Conservation (phyloP, 225 moss, liverwort and hornwort genomes). For the Climacium dendroides region DNA sequence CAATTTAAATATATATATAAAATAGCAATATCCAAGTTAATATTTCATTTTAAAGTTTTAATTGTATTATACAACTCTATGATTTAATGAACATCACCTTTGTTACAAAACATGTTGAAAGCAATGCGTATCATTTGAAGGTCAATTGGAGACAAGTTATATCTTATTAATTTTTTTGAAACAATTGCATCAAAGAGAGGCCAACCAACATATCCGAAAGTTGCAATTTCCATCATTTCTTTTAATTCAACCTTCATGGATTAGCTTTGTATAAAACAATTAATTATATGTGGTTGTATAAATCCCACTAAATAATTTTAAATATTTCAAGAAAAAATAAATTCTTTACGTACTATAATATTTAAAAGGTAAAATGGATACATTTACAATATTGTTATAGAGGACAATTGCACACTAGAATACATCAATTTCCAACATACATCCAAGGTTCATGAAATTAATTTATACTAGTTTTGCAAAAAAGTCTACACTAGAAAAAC, state of each 20-base stretch:
- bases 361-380: not conserved
- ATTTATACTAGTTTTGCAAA: not conserved
- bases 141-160: not conserved
- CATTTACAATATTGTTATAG: not conserved
- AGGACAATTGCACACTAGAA: not conserved
- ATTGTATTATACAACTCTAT: not conserved
- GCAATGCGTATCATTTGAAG: not conserved
- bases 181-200: conserved; percentile 2
- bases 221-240: not conserved
- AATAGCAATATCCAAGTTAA: too few relatives aligned
- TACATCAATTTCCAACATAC: not conserved
- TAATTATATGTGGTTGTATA: too few relatives aligned
- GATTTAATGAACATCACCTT: not conserved
- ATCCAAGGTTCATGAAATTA: accelerated
- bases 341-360: not conserved
- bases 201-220: not conserved
- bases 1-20: too few relatives aligned
- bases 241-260: not conserved
- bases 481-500: not conserved
- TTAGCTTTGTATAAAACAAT: not conserved
- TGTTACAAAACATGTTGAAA: not conserved
- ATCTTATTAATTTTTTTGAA: not conserved
- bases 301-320: too few relatives aligned
- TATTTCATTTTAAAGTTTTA: not conserved
- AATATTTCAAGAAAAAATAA: not conserved